Evolutionary conservation across 306 rosid species (phyloP).

Genomic region (Cicer pinnatifidum): DNA sequence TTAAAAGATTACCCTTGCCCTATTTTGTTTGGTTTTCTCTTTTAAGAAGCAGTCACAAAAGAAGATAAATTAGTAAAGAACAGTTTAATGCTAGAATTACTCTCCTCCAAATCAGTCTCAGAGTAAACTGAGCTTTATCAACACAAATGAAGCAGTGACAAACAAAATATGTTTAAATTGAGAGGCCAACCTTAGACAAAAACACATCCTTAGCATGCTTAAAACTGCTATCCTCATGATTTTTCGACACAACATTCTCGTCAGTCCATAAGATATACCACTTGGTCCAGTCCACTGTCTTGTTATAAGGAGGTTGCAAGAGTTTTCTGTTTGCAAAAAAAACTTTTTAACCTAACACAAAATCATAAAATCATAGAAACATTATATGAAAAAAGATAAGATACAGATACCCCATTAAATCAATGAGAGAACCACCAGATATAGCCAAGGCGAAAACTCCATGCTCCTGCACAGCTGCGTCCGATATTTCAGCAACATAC

Average conservation of each 20-base stretch:
- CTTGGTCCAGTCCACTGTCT: constrained; percentile 95
- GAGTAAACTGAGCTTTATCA: constrained; percentile 14
- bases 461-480: constrained; percentile 86
- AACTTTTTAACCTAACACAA: constrained; percentile 54
- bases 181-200: constrained; percentile 76
- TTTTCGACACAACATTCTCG: constrained; percentile 92
- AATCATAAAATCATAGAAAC: constrained; percentile 51
- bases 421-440: constrained; percentile 99
- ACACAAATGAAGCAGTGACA: constrained; percentile 29
- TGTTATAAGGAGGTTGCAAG: constrained; percentile 84
- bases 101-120: constrained; percentile 26
- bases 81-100: constrained; percentile 5
- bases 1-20: not conserved
- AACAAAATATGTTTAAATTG: constrained; percentile 38
- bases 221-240: constrained; percentile 88
- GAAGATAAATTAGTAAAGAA: constrained; percentile 22
- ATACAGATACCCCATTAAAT: constrained; percentile 88
- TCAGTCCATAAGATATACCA: constrained; percentile 99
- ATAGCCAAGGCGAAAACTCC: constrained; percentile 86
- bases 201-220: constrained; percentile 88
- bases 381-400: constrained; percentile 50
- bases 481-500: constrained; percentile 84
- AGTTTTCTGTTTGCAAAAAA: constrained; percentile 74
- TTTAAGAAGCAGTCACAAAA: constrained; percentile 10
- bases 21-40: constrained; percentile 31